Conservation (phyloP, 345 rosid species). For the Noccaea caerulescens region DNA sequence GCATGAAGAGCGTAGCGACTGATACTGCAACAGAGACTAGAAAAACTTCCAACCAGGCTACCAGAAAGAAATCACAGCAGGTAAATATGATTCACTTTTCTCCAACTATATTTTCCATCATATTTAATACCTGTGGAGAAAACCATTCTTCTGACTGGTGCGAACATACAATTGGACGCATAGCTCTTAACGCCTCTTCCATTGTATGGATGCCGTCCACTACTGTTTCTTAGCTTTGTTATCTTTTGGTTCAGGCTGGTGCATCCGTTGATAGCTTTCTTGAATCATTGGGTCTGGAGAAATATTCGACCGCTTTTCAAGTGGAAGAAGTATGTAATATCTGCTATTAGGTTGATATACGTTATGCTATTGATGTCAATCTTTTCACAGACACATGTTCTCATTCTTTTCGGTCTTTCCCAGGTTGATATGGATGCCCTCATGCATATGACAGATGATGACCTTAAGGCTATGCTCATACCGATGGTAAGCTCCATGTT, state of each 20-base stretch:
- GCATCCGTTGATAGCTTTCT: constrained; percentile 74
- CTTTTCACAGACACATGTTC: constrained; percentile 15
- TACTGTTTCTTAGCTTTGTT: constrained; percentile 37
- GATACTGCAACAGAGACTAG: constrained; percentile 64
- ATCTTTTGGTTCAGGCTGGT: constrained; percentile 65
- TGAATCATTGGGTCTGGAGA: constrained; percentile 86
- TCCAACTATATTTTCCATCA: constrained; percentile 21
- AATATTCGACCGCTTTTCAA: constrained; percentile 84
- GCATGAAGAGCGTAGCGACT: constrained; percentile 62
- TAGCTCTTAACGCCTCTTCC: constrained; percentile 13
- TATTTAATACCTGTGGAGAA: constrained; percentile 16
- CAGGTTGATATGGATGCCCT: constrained; percentile 99
- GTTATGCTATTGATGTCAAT: constrained; percentile 13
- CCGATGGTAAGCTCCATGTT: constrained; percentile 72
- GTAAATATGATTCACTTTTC: constrained; percentile 54
- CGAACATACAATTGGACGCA: constrained; percentile 5
- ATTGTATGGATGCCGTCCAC: not conserved
- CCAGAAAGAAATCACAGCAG: constrained; percentile 64
- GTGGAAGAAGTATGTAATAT: constrained; percentile 80
- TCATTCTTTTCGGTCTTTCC: constrained; percentile 26
- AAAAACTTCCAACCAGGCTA: constrained; percentile 50
- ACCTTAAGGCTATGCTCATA: constrained; percentile 90
- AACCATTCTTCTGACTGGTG: constrained; percentile 14
- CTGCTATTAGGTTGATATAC: constrained; percentile 9
- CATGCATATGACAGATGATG: constrained; percentile 92